phyloP scores from a whole-genome alignment of 257 asterid species.

The Thymus quinquecostatus region DNA sequence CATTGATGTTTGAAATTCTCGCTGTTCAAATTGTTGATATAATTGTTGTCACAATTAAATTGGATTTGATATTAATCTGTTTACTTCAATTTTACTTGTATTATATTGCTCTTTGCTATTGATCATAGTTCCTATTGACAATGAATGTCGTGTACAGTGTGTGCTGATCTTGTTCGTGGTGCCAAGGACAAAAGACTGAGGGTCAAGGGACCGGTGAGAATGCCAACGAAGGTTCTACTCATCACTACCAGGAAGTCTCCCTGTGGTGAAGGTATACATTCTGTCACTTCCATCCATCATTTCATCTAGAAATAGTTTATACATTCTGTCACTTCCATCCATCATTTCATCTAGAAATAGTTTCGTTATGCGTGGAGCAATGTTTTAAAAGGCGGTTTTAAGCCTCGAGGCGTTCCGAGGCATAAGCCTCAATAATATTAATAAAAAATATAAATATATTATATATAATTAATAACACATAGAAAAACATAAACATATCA shows the following conservation, averaged over 20 bases:
- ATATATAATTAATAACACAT: too few species aligned
- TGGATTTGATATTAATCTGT: not conserved
- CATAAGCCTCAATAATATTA: too few species aligned
- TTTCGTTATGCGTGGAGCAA: too few species aligned
- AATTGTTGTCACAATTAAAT: not conserved
- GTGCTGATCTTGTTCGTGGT: conserved; percentile 66
- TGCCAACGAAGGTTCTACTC: conserved; percentile 69
- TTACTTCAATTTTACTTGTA: not conserved
- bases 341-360: too few species aligned
- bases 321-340: too few species aligned
- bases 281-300: not conserved
- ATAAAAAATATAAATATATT: too few species aligned
- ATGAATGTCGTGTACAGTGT: conserved; percentile 38
- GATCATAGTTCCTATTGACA: conserved; percentile 3
- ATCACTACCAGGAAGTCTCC: conserved; percentile 79
- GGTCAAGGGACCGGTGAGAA: conserved; percentile 76
- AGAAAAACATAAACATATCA: too few species aligned
- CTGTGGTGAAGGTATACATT: conserved; percentile 63
- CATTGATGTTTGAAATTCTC: not conserved
- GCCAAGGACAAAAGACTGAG: conserved; percentile 70
- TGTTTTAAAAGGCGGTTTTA: too few species aligned
- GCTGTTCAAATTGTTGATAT: too few species aligned
- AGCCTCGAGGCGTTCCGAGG: too few species aligned
- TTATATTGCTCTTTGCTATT: not conserved
- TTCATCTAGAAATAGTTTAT: too few species aligned